Conservation (phyloP, 2,329 filamentous ascomycete species). For the Helminthosporium solani region DNA sequence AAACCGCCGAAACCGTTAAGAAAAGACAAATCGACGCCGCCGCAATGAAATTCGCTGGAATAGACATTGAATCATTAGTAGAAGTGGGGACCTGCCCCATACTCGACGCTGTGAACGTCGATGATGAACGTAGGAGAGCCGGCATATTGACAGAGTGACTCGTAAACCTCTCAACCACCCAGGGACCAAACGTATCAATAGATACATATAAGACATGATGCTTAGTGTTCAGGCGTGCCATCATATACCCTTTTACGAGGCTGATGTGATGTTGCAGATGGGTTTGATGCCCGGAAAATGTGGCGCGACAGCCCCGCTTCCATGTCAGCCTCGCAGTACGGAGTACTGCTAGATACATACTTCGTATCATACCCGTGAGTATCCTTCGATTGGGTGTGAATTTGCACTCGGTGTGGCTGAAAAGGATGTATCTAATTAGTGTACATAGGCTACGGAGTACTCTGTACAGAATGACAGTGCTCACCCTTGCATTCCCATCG, state of each 20-base stretch:
- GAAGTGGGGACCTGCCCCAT: conserved; percentile 3
- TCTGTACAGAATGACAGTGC: too few species aligned
- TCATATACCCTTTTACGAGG: neutral
- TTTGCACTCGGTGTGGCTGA: too few species aligned
- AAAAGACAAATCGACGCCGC: conserved; percentile 15
- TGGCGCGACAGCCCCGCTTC: neutral
- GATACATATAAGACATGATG: neutral
- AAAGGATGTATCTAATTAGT: too few species aligned
- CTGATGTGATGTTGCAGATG: neutral
- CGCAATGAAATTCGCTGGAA: conserved; percentile 9
- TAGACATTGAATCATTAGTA: conserved; percentile 1
- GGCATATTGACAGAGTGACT: neutral
- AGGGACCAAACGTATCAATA: neutral
- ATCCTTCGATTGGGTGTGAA: too few species aligned
- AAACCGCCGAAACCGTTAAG: conserved; percentile 9
- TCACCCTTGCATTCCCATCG: too few species aligned
- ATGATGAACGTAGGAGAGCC: neutral
- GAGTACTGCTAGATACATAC: too few species aligned
- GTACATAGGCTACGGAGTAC: too few species aligned
- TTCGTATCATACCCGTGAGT: too few species aligned
- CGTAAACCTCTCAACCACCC: neutral
- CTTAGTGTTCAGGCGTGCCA: neutral
- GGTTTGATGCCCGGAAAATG: neutral
- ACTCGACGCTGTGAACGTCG: neutral
- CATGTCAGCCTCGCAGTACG: neutral